phyloP scores from a whole-genome alignment of 371 early-diverging fungal genomes.

The Rhizopus arrhizus region DNA sequence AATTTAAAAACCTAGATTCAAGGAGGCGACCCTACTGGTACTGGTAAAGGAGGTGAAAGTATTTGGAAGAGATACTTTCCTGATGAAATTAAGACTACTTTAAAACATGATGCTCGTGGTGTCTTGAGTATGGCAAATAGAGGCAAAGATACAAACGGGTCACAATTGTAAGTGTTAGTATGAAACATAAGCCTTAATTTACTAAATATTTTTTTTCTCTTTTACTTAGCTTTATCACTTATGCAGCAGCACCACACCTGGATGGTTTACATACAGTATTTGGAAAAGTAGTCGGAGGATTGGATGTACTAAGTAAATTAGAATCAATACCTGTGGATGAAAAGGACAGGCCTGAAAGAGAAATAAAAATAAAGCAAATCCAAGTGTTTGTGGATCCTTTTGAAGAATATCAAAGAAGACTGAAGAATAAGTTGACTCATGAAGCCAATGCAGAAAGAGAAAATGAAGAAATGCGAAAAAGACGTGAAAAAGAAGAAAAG shows the following conservation, averaged over 20 bases:
- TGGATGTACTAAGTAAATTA: slow-evolving; percentile 79
- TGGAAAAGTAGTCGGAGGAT: slow-evolving; percentile 84
- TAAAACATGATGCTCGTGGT: slow-evolving; percentile 80
- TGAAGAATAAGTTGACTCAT: slow-evolving; percentile 53
- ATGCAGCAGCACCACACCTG: slow-evolving; percentile 77
- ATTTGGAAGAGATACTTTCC: slow-evolving; percentile 79
- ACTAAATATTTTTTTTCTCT: not conserved
- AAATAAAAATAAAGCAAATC: slow-evolving; percentile 74
- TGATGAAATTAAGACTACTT: slow-evolving; percentile 77
- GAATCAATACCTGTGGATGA: slow-evolving; percentile 76
- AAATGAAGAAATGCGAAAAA: slow-evolving; percentile 42
- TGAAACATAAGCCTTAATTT: not conserved
- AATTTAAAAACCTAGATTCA: slow-evolving; percentile 61
- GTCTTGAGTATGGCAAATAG: slow-evolving; percentile 87
- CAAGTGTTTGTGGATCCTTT: slow-evolving; percentile 84
- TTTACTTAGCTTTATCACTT: slow-evolving; percentile 78
- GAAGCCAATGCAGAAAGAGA: slow-evolving; percentile 48
- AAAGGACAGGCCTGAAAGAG: slow-evolving; percentile 71
- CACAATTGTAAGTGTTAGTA: slow-evolving; percentile 79
- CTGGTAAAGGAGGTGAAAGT: slow-evolving; percentile 86
- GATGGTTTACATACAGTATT: slow-evolving; percentile 93
- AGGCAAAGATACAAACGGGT: slow-evolving; percentile 84
- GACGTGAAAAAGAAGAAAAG: slow-evolving; percentile 54
- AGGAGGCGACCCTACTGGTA: slow-evolving; percentile 94
- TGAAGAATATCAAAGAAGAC: slow-evolving; percentile 69